Percentiles rank a stretch among this genome's conserved stretches.
phyloP scores from a whole-genome alignment of 2,329 filamentous ascomycete genomes.

The Pseudocercospora vitis region DNA sequence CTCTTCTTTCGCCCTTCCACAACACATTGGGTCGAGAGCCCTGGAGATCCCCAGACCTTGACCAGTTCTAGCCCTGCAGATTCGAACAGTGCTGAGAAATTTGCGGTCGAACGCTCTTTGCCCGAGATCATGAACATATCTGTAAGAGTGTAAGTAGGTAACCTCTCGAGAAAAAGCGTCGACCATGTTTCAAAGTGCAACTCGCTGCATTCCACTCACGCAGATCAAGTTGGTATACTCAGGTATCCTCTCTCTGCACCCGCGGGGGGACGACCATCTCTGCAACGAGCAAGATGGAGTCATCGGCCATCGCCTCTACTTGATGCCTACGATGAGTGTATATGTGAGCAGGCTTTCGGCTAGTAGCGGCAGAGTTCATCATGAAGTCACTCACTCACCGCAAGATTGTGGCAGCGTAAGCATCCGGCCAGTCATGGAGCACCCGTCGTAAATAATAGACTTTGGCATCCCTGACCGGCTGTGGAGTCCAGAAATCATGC shows the following conservation, averaged over 20 bases:
- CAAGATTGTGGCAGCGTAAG: no score
- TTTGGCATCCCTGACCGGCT: conserved; percentile 21
- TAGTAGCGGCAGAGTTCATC: no score
- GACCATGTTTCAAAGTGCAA: no score
- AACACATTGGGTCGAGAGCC: neutral
- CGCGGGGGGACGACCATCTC: neutral
- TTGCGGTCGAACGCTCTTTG: conserved; percentile 7
- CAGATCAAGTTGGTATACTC: neutral
- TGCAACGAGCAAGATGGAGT: neutral
- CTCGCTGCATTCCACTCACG: no score
- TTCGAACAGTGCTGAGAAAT: neutral
- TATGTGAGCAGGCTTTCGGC: no score
- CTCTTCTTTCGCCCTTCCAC: neutral
- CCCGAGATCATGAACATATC: conserved; percentile 6
- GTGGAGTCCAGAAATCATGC: conserved; percentile 22
- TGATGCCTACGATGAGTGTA: no score
- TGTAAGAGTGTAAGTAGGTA: no score
- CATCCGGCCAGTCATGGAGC: conserved; percentile 28
- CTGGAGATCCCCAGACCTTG: neutral
- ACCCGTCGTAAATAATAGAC: conserved; percentile 30
- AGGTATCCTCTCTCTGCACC: neutral
- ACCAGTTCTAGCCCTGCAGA: conserved; percentile 1
- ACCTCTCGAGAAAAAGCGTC: no score
- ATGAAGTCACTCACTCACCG: no score
- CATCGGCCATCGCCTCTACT: conserved; percentile 6